Percentiles rank a stretch among this genome's conserved stretches.
phyloP scores from a whole-genome alignment of 345 rosid genomes.

The Citropsis articulata region DNA sequence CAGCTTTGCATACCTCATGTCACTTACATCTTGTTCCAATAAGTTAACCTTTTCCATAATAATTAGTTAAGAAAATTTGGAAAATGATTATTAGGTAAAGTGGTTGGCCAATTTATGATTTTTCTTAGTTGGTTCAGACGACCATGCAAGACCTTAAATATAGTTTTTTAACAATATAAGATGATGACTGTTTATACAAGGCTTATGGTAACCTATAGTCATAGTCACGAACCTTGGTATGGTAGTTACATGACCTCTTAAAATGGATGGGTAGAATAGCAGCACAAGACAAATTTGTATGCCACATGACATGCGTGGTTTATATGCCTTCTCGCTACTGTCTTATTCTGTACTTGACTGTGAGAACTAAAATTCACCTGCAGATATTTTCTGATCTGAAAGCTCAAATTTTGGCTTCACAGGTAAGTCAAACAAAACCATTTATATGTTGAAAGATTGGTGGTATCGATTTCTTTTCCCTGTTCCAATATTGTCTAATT shows the following conservation, averaged over 20 bases:
- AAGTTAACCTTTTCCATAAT: no score
- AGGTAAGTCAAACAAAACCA: conserved; percentile 42
- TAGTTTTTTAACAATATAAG: background rate
- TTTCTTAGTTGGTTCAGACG: background rate
- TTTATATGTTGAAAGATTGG: background rate
- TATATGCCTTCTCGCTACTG: background rate
- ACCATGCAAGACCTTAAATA: background rate
- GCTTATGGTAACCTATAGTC: background rate
- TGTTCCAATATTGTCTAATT: background rate
- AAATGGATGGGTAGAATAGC: background rate
- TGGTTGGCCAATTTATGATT: background rate
- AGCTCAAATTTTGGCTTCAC: conserved; percentile 87
- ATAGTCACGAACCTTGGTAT: background rate
- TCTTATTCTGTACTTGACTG: conserved; percentile 1
- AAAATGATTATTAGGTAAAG: background rate
- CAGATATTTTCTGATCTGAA: conserved; percentile 89
- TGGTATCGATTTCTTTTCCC: background rate
- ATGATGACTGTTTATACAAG: background rate
- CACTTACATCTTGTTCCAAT: background rate
- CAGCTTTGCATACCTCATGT: background rate
- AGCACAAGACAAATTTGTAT: background rate
- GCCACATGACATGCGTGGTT: background rate
- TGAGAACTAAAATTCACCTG: conserved; percentile 18
- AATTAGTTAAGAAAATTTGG: no score
- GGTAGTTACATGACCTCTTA: background rate